Evolutionary conservation across 345 rosid genomes (phyloP), one percentile per base, ranked within the genome.

Genomic region (Ricinus communis): DNA sequence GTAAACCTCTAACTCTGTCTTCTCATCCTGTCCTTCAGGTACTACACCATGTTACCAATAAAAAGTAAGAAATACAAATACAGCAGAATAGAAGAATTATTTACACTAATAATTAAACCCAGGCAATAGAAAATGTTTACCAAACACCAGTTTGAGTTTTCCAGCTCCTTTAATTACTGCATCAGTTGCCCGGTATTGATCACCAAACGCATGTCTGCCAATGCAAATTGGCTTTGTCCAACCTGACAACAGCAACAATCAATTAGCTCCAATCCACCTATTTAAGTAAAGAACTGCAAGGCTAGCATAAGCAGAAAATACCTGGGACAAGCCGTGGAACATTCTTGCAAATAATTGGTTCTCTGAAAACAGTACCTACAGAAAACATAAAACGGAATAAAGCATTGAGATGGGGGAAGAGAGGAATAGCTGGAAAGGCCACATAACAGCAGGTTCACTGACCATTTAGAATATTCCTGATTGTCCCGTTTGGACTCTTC

Each of bases 181-280:
- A 78, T 95, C 99, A 79, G 98, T 92, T 31, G 99, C 99, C 71
- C 90, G 85, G 67, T 92, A 92, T 77, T 95, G 98, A 83, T 95
- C 99, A 70, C 99, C 98, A 75, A 90, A 95, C 70, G 99, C 99
- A 85, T 92, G 99, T 30, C 99, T 92, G 74, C 98, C 99, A 72
- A 95, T 95, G 87, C 99, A 95, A 65, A 95, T 95, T 33, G 98
- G 96, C 80, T 89, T 95, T 19, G 96, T 87, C 99, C 99, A 95
- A 62, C 99, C 99, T 95, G 72, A 63, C 11, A 63, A 18, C 33
- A 62, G 30, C 43, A 40, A 28, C 1, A n/a, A 52, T 52, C 41
- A 24, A 53, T 52, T 13, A 16, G 43, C 38, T 28, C 40, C 24
- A 40, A 21, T 53, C 41, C 61, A 40, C 14, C 8, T 16, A 14